These are phyloP conservation scores for Mrakia gelida DNA, from an alignment of 768 basidiomycete genomes.

Conservation along the genomic window DNA sequence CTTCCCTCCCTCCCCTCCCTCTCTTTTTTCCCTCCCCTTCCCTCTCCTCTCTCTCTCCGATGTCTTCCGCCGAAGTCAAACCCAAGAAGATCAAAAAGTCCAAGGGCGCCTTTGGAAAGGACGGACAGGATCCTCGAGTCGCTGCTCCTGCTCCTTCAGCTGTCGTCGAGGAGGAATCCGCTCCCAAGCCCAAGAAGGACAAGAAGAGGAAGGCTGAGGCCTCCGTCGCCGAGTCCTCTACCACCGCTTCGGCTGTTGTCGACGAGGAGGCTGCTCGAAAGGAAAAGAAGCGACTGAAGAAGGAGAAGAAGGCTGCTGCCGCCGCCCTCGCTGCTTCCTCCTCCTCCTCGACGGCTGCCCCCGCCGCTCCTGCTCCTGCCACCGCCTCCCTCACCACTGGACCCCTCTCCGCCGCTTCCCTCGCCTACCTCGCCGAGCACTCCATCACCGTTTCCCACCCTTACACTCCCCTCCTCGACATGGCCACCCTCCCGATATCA, in stretches of 20 bases:
- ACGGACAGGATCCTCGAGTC: constrained; percentile 19
- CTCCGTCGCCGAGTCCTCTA: constrained; percentile 26
- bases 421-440: constrained; percentile 63
- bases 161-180: constrained; percentile 16
- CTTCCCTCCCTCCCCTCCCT: neutral
- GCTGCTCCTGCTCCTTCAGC: constrained; percentile 11
- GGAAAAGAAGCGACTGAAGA: constrained; percentile 36
- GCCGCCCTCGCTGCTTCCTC: constrained; percentile 8
- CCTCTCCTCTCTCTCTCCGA: neutral
- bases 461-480: constrained; percentile 65
- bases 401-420: constrained; percentile 28
- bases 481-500: constrained; percentile 68
- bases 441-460: constrained; percentile 62
- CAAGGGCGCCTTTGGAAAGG: constrained; percentile 30
- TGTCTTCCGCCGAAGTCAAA: constrained; percentile 20
- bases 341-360: constrained; percentile 28
- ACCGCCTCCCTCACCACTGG: constrained; percentile 33
- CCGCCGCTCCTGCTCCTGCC: constrained; percentile 16
- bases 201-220: constrained; percentile 37
- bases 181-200: constrained; percentile 37
- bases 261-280: constrained; percentile 33
- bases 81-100: constrained; percentile 28
- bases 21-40: neutral
- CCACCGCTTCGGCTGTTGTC: constrained; percentile 35
- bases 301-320: constrained; percentile 37